Percentiles rank a stretch among this genome's conserved stretches.
These are phyloP conservation scores for Phyllosticta citriasiana DNA, from an alignment of 2,329 filamentous ascomycete species.

Conservation along the genomic window DNA sequence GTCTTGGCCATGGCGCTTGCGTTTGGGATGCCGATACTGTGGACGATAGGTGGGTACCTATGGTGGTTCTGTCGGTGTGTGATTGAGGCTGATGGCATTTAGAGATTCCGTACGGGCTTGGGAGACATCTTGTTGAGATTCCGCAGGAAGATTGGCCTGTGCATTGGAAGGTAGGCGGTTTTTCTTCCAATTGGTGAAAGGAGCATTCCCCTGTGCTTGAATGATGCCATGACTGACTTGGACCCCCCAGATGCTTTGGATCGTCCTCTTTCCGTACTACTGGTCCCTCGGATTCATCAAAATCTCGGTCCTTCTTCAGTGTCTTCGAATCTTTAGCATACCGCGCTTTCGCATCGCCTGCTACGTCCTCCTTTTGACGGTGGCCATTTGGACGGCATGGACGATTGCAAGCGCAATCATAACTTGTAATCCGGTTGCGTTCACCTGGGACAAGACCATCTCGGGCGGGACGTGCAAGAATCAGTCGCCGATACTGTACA, in stretches of 20 bases:
- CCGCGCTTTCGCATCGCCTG: slow-evolving; percentile 1
- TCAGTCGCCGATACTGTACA: slow-evolving; percentile 2
- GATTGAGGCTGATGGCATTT: neutral
- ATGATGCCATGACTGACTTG: no score
- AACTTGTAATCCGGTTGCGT: slow-evolving; percentile 3
- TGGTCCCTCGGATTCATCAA: slow-evolving; percentile 9
- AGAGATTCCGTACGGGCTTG: slow-evolving; percentile 4
- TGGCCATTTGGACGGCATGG: slow-evolving; percentile 1
- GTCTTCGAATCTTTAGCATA: slow-evolving; percentile 7
- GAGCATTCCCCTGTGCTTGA: no score
- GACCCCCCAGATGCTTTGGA: neutral
- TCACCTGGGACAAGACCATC: neutral
- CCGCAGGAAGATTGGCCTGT: neutral
- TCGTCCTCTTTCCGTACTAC: slow-evolving; percentile 8
- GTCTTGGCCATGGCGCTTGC: slow-evolving; percentile 1
- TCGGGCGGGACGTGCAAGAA: neutral
- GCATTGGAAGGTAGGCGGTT: neutral
- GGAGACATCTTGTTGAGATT: neutral
- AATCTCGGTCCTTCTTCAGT: slow-evolving; percentile 9
- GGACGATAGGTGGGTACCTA: neutral
- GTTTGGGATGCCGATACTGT: neutral
- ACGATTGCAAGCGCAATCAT: slow-evolving; percentile 3
- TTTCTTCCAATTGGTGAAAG: no score
- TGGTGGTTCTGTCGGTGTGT: no score
- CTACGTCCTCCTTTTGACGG: neutral